Base-by-base conservation (phyloP, 305 asterid species). In the Fraxinus latifolia region DNA sequence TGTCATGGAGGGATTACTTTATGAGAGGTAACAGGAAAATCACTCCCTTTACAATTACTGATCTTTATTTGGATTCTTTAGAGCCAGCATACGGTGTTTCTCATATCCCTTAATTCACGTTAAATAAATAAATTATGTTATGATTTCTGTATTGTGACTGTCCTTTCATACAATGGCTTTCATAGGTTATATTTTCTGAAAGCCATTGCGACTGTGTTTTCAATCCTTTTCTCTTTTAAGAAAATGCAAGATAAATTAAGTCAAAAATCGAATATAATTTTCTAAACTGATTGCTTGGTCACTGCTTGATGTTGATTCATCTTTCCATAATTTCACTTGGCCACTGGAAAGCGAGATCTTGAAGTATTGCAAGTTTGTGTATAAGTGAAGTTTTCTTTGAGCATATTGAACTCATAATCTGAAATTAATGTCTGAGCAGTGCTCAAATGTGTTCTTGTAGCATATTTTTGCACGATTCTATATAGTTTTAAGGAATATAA, bases 1-100 rank as follows among this genome's bases (percentile, higher is more conserved):
- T 94, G 97, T 91, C 96, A 2, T 94, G 99, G 98, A 94, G 83
- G 85, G 98, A 95, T 90, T 95, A 94, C 89, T 94, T 89, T 83
- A 79, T 91, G 70, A 90, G 99, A 91, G 98, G 99, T 95, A 88
- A 82, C 80, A 50, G 32, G 42, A 74, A 37, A 75, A 37, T 53
- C 19, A 67, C 71, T 70, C n/a, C 79, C 68, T 47, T 23, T 3
- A 58, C 44, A 27, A 39, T 60, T 80, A 72, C 76, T 67, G 31
- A 58, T 47, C 68, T 42, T 33, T 31, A 70, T 15, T 31, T 70
- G 75, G 23, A 70, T 70, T 70, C 39, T 14, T 70, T 70, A 70
- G 75, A 70, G 23, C 42, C 25, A 14, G 42, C 42, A 15, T 70
- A 32, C 14, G 8, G 4, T 70, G 23, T 70, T 70, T 70, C 75